A percentile compares a stretch with the other conserved stretches of the same genome.
These are phyloP conservation scores for Emergomyces pasteurianus DNA, from an alignment of 2,329 filamentous ascomycete genomes.

Conservation along the genomic window DNA sequence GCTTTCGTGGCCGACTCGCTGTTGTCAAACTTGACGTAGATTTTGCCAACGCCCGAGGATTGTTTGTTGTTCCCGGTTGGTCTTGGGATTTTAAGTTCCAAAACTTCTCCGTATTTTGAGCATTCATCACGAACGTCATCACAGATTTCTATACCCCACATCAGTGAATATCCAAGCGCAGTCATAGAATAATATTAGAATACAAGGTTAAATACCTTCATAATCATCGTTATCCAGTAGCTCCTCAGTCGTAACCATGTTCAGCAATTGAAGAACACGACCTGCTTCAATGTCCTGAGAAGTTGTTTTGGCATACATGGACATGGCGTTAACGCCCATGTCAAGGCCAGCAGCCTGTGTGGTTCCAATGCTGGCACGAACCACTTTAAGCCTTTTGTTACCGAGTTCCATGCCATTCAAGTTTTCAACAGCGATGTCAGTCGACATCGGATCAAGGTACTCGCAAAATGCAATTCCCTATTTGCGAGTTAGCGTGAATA, in stretches of 20 bases:
- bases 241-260: slow-evolving; percentile 97
- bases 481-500: slow-evolving; percentile 5
- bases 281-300: slow-evolving; percentile 67
- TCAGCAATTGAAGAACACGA: slow-evolving; percentile 80
- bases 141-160: slow-evolving; percentile 63
- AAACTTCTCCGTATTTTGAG: slow-evolving; percentile 71
- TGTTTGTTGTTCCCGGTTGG: slow-evolving; percentile 73
- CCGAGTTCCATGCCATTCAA: slow-evolving; percentile 89
- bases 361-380: slow-evolving; percentile 80
- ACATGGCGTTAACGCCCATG: slow-evolving; percentile 95
- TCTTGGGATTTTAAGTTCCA: slow-evolving; percentile 86
- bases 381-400: slow-evolving; percentile 72
- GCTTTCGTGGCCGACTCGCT: slow-evolving; percentile 71
- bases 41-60: slow-evolving; percentile 87
- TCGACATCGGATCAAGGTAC: slow-evolving; percentile 63
- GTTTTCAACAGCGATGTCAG: slow-evolving; percentile 77
- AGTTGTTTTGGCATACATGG: slow-evolving; percentile 85
- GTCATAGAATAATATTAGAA: background rate
- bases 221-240: slow-evolving; percentile 90
- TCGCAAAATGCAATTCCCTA: slow-evolving; percentile 96
- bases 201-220: slow-evolving; percentile 53
- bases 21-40: slow-evolving; percentile 86
- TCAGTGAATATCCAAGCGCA: background rate
- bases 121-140: slow-evolving; percentile 93
- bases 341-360: slow-evolving; percentile 88